Evolutionary conservation across 2,329 filamentous ascomycete genomes (phyloP), one percentile per base, ranked within the genome.

Genomic region (Metarhizium robertsii): DNA sequence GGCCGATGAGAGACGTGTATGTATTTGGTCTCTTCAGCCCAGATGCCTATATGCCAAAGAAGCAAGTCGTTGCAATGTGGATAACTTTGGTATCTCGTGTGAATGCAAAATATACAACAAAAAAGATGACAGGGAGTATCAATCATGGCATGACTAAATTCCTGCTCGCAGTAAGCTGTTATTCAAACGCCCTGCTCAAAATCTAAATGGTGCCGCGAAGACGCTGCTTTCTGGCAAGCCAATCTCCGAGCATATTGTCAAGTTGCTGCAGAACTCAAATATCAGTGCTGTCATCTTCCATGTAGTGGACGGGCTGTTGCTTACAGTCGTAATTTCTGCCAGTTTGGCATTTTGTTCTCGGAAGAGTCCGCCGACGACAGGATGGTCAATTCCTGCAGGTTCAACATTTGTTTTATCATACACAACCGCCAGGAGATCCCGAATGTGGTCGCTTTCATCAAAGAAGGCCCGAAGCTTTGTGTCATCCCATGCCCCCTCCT

Each of bases 361-460:
- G 74, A 95, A 97, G 54, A 97, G 74, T 25, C 84, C 82, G 14
- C 84, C 83, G 52, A 88, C 90, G 48, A 95, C 79, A 0, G 92
- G 92, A 69, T 97, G 92, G 56, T 96, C 90, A n/a, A 82, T 80
- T 1, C 87, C 83, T 7, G 87, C 88, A 18, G 90, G 88, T 46
- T 84, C 80, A 16, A 95, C 85, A 57, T 92, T 88, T 14, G 85
- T 88, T 69, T 92, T 96, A 71, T 97, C 92, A 67, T 96, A 92
- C 32, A 99, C 90, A 58, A 99, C 88, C 42, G 92, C 81, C 53
- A 97, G 79, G 67, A 97, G 81, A 67, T 99, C 92, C 52, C 90
- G 84, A 61, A 99, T 90, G 60, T 96, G 90, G 38, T 86, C 85
- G 58, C 90, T 85, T 62, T 94, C 90, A 61, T 97, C 92, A 64